A percentile compares a stretch with the other conserved stretches of the same genome.
Evolutionary conservation across 176 grass and related monocot species (phyloP).

Genomic region (Zoysia pacifica): DNA sequence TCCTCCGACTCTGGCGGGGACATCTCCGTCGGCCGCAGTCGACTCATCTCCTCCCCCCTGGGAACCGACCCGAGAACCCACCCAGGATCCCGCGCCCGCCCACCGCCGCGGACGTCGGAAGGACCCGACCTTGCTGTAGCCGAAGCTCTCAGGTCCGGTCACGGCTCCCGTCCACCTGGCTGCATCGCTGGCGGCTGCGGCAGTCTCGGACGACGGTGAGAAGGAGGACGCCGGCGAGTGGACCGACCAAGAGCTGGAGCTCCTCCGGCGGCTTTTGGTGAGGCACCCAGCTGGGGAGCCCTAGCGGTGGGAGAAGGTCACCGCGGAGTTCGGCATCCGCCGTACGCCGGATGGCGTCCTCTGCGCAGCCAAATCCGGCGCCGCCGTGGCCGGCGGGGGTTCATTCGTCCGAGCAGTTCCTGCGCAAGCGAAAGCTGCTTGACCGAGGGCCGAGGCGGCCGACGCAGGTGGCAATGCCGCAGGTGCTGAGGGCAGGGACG

Average conservation of each 20-base stretch:
- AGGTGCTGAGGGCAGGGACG: conserved; percentile 30
- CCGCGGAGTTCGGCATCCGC: conserved; percentile 58
- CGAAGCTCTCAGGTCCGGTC: conserved; percentile 42
- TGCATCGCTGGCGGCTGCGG: conserved; percentile 11
- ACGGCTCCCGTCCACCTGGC: conserved; percentile 13
- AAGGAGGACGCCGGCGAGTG: conserved; percentile 59
- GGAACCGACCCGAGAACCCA: conserved; percentile 9
- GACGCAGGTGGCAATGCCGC: conserved; percentile 24
- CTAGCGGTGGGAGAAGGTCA: conserved; percentile 78
- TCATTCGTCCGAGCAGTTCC: conserved; percentile 85
- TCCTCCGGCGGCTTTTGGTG: conserved; percentile 78
- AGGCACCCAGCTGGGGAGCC: conserved; percentile 80
- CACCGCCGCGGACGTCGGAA: conserved; percentile 40
- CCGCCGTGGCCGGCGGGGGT: conserved; percentile 34
- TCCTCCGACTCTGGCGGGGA: conserved; percentile 57
- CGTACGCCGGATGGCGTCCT: conserved; percentile 73
- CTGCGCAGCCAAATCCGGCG: conserved; percentile 65
- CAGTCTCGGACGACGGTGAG: conserved; percentile 11
- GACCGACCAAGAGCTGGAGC: conserved; percentile 72
- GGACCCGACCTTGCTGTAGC: conserved; percentile 24
- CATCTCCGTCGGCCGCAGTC: conserved; percentile 60
- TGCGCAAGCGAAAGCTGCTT: too few relatives aligned
- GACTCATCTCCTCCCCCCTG: conserved; percentile 36
- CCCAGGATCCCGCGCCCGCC: conserved; percentile 22
- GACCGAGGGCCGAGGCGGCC: too few relatives aligned